These are phyloP conservation scores for Clavispora carvajalis DNA, from an alignment of 805 yeast genomes.

Conservation along the genomic window DNA sequence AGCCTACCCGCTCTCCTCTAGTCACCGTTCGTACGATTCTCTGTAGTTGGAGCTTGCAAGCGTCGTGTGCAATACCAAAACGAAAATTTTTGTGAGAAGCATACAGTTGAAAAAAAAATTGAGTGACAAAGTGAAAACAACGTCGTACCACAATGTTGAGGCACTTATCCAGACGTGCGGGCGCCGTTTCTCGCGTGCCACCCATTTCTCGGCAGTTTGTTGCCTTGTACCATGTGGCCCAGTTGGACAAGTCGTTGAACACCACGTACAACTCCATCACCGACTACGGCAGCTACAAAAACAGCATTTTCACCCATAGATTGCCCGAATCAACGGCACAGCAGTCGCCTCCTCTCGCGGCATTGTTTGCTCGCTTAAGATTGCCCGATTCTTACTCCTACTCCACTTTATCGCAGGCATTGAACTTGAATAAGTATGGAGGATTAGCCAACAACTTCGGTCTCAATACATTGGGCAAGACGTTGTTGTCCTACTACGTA, in stretches of 20 bases:
- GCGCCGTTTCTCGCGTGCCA: background rate
- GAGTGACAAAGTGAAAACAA: background rate
- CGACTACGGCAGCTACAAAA: conserved; percentile 38
- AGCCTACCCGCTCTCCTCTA: too few species aligned
- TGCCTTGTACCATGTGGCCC: conserved; percentile 19
- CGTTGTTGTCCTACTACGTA: conserved; percentile 67
- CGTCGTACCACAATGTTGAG: conserved; percentile 2
- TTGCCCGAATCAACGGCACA: conserved; percentile 43
- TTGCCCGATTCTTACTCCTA: conserved; percentile 54
- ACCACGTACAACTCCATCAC: conserved; percentile 27
- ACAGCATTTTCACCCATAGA: conserved; percentile 39
- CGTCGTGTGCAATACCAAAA: background rate
- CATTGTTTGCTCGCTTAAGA: conserved; percentile 72
- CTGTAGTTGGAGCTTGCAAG: background rate
- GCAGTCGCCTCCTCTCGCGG: conserved; percentile 66
- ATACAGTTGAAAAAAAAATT: background rate
- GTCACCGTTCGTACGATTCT: too few species aligned
- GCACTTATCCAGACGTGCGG: background rate
- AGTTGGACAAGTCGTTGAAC: conserved; percentile 21
- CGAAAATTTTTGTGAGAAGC: background rate
- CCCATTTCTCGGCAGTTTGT: background rate
- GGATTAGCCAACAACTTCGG: conserved; percentile 68
- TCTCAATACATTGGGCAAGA: conserved; percentile 76
- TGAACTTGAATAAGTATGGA: conserved; percentile 50
- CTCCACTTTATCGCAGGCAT: conserved; percentile 72